Conservation (phyloP, 108 stramenopile species). For the Nitzschia palea region DNA sequence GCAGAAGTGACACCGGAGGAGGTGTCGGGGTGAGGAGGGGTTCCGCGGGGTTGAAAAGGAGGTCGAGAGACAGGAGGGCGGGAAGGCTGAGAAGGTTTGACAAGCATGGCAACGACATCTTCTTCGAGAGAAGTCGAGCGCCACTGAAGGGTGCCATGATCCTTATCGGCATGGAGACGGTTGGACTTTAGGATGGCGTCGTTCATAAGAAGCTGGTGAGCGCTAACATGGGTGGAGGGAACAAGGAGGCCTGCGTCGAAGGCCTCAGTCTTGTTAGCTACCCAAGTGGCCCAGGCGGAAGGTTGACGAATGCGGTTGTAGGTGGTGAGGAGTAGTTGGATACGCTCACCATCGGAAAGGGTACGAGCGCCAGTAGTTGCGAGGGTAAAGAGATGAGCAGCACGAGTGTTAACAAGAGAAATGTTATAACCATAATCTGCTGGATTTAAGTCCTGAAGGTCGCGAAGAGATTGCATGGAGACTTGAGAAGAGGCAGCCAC, state of each 20-base stretch:
- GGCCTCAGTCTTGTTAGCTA: neutral
- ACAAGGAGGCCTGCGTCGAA: too few species aligned
- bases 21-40: too few species aligned
- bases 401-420: neutral
- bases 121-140: neutral
- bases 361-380: neutral
- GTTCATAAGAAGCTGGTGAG: constrained; percentile 8
- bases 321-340: neutral
- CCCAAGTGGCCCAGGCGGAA: neutral
- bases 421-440: neutral
- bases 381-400: neutral
- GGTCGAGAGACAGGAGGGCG: neutral
- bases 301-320: neutral
- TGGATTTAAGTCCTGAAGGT: neutral
- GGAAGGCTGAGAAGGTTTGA: neutral
- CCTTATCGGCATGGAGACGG: neutral
- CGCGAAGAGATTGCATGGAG: neutral
- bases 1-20: too few species aligned
- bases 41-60: too few species aligned
- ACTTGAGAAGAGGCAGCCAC: neutral
- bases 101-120: constrained; percentile 11
- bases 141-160: neutral
- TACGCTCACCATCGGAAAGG: neutral
- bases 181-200: neutral
- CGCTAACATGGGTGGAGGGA: too few species aligned